Evolutionary conservation across 306 rosid species (phyloP).

Genomic region (Cicer bijugum): DNA sequence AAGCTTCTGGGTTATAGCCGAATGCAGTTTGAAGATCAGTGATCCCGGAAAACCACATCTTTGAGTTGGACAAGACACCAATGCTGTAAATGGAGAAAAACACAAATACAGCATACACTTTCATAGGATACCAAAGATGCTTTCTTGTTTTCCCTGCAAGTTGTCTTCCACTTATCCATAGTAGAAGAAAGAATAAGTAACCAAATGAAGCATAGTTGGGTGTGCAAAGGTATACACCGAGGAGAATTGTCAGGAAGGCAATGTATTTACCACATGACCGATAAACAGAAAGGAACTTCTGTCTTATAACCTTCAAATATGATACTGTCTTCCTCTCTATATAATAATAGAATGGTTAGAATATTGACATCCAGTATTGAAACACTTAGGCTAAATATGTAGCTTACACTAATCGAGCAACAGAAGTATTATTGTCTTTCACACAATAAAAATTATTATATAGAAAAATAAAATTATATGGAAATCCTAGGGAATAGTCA

Average conservation of each 20-base stretch:
- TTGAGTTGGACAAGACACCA: conserved; percentile 69
- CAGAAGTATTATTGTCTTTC: conserved; percentile 23
- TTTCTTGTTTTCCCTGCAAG: conserved; percentile 69
- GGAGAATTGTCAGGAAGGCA: conserved; percentile 79
- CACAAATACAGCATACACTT: conserved; percentile 74
- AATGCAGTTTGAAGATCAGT: conserved; percentile 67
- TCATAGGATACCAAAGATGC: conserved; percentile 87
- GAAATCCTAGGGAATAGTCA: conserved; percentile 31
- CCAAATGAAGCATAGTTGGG: conserved; percentile 89
- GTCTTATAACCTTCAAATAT: conserved; percentile 70
- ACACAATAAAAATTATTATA: conserved; percentile 7
- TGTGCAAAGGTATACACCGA: conserved; percentile 72
- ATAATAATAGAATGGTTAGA: conserved; percentile 47
- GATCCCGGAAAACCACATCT: conserved; percentile 59
- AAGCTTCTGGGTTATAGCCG: conserved; percentile 71
- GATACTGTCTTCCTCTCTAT: conserved; percentile 74
- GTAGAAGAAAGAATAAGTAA: conserved; percentile 77
- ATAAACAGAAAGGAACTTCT: conserved; percentile 74
- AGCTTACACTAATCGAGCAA: conserved; percentile 40
- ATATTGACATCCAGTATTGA: conserved; percentile 19
- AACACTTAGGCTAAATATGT: conserved; percentile 28
- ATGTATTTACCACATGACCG: conserved; percentile 86
- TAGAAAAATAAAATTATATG: conserved; percentile 37
- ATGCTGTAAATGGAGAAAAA: conserved; percentile 74
- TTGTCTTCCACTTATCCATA: conserved; percentile 92